Conservation (phyloP, 176 grass and related monocot genomes). For the Musa beccarii region DNA sequence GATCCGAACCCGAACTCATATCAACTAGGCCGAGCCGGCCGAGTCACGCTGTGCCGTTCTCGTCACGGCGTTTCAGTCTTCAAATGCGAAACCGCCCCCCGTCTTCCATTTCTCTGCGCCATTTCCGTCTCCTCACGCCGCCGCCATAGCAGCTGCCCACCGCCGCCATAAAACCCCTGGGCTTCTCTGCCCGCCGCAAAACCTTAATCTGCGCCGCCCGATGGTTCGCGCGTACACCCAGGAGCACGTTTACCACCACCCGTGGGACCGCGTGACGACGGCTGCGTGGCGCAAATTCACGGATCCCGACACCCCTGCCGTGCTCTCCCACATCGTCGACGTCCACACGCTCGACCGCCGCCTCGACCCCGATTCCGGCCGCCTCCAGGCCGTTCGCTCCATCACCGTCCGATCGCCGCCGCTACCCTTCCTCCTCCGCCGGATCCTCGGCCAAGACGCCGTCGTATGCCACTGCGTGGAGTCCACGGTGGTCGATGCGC, state of each 20-base stretch:
- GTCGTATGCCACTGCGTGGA: constrained; percentile 88
- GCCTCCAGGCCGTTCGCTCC: constrained; percentile 63
- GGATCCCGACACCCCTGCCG: constrained; percentile 55
- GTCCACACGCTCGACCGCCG: constrained; percentile 71
- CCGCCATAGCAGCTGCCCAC: not conserved
- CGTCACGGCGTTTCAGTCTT: too few species aligned
- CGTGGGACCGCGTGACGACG: constrained; percentile 93
- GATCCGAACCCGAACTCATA: too few species aligned
- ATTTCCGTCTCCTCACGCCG: not conserved
- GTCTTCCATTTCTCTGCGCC: not conserved
- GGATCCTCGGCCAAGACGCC: constrained; percentile 56
- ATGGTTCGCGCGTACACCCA: constrained; percentile 72
- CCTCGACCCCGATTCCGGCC: constrained; percentile 39
- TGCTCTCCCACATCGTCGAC: constrained; percentile 72
- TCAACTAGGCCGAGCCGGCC: too few species aligned
- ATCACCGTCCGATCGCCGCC: constrained; percentile 66
- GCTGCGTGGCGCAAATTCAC: constrained; percentile 94
- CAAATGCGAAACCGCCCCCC: too few species aligned
- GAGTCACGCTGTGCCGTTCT: too few species aligned
- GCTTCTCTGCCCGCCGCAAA: constrained; percentile 16
- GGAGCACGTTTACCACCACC: constrained; percentile 86
- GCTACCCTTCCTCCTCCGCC: constrained; percentile 73
- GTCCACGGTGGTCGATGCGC: constrained; percentile 62
- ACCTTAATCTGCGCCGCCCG: constrained; percentile 1
- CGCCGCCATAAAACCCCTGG: not conserved